phyloP scores from a whole-genome alignment of 208 protist genomes.

The Strigomonas culicis region DNA sequence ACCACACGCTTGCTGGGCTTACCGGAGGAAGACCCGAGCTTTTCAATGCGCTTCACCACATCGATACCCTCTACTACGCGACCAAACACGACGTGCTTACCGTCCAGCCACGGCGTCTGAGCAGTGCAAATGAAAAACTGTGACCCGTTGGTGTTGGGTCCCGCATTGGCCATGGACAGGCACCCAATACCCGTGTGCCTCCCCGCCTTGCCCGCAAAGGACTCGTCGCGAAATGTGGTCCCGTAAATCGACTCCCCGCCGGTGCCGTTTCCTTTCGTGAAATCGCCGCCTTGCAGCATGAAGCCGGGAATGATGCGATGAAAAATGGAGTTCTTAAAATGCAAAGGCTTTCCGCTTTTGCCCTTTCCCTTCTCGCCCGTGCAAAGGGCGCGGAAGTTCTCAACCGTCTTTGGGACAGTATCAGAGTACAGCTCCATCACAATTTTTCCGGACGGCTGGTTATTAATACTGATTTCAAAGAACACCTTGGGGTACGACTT shows the following conservation, averaged over 20 bases:
- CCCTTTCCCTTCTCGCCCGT: conserved; percentile 90
- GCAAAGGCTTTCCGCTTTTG: conserved; percentile 90
- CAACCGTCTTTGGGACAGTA: conserved; percentile 89
- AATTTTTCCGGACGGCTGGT: conserved; percentile 70
- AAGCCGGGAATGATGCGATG: conserved; percentile 97
- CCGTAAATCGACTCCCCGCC: conserved; percentile 99
- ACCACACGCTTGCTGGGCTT: conserved; percentile 61
- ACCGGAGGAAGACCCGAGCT: conserved; percentile 57
- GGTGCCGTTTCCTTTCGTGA: conserved; percentile 95
- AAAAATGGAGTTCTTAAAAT: conserved; percentile 96
- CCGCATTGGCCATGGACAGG: conserved; percentile 99
- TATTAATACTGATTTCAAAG: conserved; percentile 80
- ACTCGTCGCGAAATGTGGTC: conserved; percentile 95
- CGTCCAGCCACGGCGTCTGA: conserved; percentile 82
- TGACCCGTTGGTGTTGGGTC: conserved; percentile 96
- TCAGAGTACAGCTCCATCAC: conserved; percentile 93
- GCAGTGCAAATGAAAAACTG: conserved; percentile 94
- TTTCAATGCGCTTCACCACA: conserved; percentile 80
- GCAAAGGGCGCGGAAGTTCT: conserved; percentile 92
- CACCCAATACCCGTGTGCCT: conserved; percentile 88
- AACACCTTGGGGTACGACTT: conserved; percentile 83
- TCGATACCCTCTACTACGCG: conserved; percentile 85
- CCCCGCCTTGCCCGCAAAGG: conserved; percentile 94
- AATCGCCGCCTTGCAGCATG: conserved; percentile 98
- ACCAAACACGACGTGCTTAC: conserved; percentile 97